Evolutionary conservation across 352 stramenopile genomes (phyloP), one percentile per base, ranked within the genome.

Genomic region (Phytopythium aichiense): DNA sequence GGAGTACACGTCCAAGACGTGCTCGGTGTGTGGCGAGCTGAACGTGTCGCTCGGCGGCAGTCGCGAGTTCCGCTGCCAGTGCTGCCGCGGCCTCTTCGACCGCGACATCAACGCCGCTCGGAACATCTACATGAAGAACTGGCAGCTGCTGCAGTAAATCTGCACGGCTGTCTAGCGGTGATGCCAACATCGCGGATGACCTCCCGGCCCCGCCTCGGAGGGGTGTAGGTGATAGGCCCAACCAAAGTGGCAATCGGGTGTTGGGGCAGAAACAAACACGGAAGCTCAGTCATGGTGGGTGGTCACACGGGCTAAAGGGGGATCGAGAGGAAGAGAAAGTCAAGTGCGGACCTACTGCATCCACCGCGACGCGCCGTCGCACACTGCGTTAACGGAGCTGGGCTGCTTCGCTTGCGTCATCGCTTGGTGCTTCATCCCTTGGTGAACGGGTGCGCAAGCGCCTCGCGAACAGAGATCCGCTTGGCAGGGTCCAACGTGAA

Each of bases 381-480:
- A 31, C 45, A 31, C 22, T 15, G 40, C 20, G 40, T 22, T 2
- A 9, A 23, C 22, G 49, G 20, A 12, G 49, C 25, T 55, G 49
- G 18, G 16, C 49, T 37, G 2, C 25, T 35, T 20, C 23, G 16
- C 23, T 23, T 28, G 18, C 7, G 42, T 28, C 7, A 18, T 28
- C 42, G 20, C 20, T 7, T n/a, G 22, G 20, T 28, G 22, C 50
- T 37, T 66, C 37, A 72, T 28, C 69, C 60, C 60, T 84, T 87
- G 55, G 95, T 67, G 56, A 96, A 96, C 22, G 86, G 83, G 60
- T 96, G 88, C 46, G 77, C 72, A 11, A 96, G 71, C 11, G 88
- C 88, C 20, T 96, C 88, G 7, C 63, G 72, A 16, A 92, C 84
- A 0, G 75, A 81, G 50, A 94, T 83, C 3, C 88, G 82, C 71